Percentiles rank a stretch among this genome's conserved stretches.
These are phyloP conservation scores for Aureobasidium leucospermi DNA, from an alignment of 2,329 filamentous ascomycete genomes.

Conservation along the genomic window DNA sequence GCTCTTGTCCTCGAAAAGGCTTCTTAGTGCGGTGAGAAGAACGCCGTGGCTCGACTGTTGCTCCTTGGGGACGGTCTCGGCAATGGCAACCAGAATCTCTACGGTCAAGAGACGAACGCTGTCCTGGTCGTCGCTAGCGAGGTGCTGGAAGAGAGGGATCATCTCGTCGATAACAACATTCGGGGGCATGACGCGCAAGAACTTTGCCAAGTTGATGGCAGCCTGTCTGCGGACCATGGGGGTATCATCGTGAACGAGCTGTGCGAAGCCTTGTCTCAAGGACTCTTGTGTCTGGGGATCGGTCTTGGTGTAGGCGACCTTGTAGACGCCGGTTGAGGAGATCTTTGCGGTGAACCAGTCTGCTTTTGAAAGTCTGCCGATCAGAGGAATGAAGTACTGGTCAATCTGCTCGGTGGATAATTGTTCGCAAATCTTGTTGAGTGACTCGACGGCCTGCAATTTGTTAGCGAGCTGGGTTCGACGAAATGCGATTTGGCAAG, in stretches of 20 bases:
- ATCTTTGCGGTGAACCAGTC: conserved; percentile 99
- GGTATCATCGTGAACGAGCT: conserved; percentile 94
- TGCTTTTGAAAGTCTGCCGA: conserved; percentile 92
- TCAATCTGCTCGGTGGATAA: conserved; percentile 89
- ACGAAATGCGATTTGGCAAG: neutral
- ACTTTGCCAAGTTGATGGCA: conserved; percentile 92
- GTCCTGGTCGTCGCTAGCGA: conserved; percentile 94
- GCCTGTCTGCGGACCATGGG: conserved; percentile 98
- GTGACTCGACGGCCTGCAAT: conserved; percentile 83
- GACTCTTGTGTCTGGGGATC: conserved; percentile 81
- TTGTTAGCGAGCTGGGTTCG: conserved; percentile 24
- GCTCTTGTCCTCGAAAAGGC: conserved; percentile 97
- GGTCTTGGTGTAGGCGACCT: conserved; percentile 86
- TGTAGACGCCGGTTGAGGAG: conserved; percentile 92
- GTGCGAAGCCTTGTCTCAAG: conserved; percentile 83
- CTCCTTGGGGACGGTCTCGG: conserved; percentile 95
- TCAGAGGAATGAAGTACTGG: conserved; percentile 93
- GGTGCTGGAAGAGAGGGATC: conserved; percentile 97
- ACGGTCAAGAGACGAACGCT: conserved; percentile 94
- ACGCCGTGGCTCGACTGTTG: conserved; percentile 96
- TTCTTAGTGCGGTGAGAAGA: conserved; percentile 80
- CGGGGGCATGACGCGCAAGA: conserved; percentile 93
- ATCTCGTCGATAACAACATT: conserved; percentile 93
- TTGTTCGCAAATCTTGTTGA: conserved; percentile 97
- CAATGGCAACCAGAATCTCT: conserved; percentile 91